phyloP scores from a whole-genome alignment of 2,329 filamentous ascomycete genomes.

The Orbilia ellipsospora region DNA sequence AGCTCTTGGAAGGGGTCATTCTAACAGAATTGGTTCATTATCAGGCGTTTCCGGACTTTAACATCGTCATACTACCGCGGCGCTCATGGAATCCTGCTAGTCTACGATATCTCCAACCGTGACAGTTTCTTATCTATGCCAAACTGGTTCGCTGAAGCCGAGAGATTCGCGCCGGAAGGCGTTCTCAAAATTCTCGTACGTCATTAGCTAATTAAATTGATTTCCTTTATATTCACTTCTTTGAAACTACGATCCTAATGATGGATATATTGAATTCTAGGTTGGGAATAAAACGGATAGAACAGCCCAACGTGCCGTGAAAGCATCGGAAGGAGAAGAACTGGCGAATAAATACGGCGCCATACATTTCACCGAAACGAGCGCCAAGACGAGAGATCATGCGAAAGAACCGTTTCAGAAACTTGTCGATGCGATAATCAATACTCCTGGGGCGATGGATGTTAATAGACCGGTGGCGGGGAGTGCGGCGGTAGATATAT shows the following conservation, averaged over 20 bases:
- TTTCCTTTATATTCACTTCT: no score
- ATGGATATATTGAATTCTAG: slow-evolving; percentile 53
- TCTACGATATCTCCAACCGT: slow-evolving; percentile 67
- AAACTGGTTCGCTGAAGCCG: slow-evolving; percentile 69
- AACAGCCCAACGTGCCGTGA: slow-evolving; percentile 64
- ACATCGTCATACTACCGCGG: slow-evolving; percentile 68
- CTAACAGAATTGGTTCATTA: not conserved
- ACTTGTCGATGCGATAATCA: slow-evolving; percentile 67
- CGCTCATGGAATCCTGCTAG: slow-evolving; percentile 66
- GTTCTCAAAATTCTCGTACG: slow-evolving; percentile 67
- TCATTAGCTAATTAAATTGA: slow-evolving; percentile 2
- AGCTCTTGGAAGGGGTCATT: not conserved
- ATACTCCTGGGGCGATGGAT: slow-evolving; percentile 64
- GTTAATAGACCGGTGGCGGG: slow-evolving; percentile 56
- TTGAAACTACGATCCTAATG: no score
- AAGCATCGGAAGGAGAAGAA: slow-evolving; percentile 65
- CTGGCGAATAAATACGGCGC: slow-evolving; percentile 66
- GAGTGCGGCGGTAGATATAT: slow-evolving; percentile 57
- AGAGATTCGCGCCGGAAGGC: slow-evolving; percentile 66
- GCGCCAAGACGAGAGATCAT: slow-evolving; percentile 68
- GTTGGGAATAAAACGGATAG: slow-evolving; percentile 69
- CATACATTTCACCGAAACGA: slow-evolving; percentile 68
- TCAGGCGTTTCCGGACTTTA: slow-evolving; percentile 65
- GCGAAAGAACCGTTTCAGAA: slow-evolving; percentile 68
- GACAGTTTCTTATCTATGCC: slow-evolving; percentile 68